Conservation (phyloP, 352 stramenopile genomes). For the Phytopythium cucurbitacearum region DNA sequence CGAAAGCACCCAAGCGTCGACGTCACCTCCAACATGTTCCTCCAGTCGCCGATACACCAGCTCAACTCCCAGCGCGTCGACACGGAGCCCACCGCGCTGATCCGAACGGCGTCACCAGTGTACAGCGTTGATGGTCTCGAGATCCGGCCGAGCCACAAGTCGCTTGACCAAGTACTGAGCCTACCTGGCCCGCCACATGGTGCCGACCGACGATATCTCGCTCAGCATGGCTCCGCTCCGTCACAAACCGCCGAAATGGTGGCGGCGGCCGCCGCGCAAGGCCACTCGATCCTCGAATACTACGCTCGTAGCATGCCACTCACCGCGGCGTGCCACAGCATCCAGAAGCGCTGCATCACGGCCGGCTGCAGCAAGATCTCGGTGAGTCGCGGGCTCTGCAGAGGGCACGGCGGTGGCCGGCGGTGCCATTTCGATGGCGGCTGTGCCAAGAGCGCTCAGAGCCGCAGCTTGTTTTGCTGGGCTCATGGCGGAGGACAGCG, state of each 20-base stretch:
- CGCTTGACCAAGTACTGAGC: no score
- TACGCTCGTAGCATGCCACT: constrained; percentile 35
- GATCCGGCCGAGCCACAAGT: no score
- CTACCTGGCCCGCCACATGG: no score
- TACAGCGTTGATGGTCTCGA: no score
- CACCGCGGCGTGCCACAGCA: constrained; percentile 44
- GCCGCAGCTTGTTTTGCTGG: constrained; percentile 64
- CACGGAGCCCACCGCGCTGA: no score
- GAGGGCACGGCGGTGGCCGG: constrained; percentile 58
- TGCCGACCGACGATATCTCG: neutral
- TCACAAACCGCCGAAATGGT: constrained; percentile 5
- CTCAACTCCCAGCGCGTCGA: no score
- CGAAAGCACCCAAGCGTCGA: no score
- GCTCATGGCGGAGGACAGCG: constrained; percentile 63
- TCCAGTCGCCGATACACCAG: no score
- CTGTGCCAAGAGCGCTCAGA: constrained; percentile 69
- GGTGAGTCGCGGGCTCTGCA: constrained; percentile 57
- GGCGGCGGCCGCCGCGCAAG: neutral
- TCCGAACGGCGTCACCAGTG: no score
- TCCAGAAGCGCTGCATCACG: constrained; percentile 62
- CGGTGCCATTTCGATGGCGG: constrained; percentile 46
- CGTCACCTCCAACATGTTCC: no score
- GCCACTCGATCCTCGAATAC: constrained; percentile 29
- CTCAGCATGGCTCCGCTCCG: neutral
- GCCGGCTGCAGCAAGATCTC: constrained; percentile 61